Evolutionary conservation across 176 grass and related monocot species (phyloP).

Genomic region (Metroxylon sagu): DNA sequence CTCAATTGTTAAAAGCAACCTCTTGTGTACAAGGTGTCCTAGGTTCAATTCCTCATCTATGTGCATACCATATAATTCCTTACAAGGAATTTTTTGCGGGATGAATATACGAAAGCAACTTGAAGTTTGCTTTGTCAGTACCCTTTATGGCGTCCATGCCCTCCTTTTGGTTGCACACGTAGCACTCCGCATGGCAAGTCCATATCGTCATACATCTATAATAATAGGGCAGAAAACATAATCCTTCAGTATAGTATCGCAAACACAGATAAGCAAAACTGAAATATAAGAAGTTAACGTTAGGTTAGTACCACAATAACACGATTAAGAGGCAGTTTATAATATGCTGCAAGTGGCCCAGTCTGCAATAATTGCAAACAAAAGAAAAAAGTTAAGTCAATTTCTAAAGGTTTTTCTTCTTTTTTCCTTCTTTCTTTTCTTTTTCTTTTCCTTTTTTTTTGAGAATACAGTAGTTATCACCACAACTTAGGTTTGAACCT

Average conservation of each 20-base stretch:
- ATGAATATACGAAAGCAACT: too few species aligned
- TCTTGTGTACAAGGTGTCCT: too few species aligned
- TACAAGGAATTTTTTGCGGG: too few species aligned
- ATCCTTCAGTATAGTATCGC: not conserved
- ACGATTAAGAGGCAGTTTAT: constrained; percentile 68
- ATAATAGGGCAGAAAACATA: constrained; percentile 1
- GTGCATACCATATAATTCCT: too few species aligned
- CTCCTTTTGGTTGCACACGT: constrained; percentile 80
- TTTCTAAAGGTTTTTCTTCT: not conserved
- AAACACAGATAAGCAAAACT: not conserved
- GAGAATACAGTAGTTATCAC: too few species aligned
- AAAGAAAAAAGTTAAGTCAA: not conserved
- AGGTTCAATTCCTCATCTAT: too few species aligned
- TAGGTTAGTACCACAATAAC: constrained; percentile 52
- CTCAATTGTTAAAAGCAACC: too few species aligned
- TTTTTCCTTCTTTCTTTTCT: too few species aligned
- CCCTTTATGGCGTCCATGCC: constrained; percentile 78
- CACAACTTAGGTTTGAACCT: too few species aligned
- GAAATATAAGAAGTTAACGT: constrained; percentile 13
- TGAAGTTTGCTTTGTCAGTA: constrained; percentile 20
- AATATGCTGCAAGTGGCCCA: constrained; percentile 80
- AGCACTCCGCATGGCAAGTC: constrained; percentile 88
- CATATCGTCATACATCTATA: constrained; percentile 73
- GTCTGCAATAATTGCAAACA: constrained; percentile 39
- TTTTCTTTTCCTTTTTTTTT: too few species aligned